A percentile compares a stretch with the other conserved stretches of the same genome.
Evolutionary conservation across 1,139 yeast genomes (phyloP).

Genomic region (Debaryomyces robertsiae): DNA sequence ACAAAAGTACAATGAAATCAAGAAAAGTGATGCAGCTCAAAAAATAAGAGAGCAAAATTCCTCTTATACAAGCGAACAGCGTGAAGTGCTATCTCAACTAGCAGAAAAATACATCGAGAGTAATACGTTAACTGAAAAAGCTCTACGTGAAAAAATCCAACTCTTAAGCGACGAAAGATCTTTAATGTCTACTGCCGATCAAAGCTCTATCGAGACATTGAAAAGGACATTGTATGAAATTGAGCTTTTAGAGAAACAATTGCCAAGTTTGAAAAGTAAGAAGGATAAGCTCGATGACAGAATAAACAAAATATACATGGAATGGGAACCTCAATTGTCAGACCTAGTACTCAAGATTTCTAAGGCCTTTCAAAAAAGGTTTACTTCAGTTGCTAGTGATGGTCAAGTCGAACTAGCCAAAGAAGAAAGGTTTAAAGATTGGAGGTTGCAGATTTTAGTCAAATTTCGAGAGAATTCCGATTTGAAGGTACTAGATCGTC

Average conservation of each 20-base stretch:
- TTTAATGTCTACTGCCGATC: conserved; percentile 42
- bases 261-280: conserved; percentile 37
- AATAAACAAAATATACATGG: conserved; percentile 40
- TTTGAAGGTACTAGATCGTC: conserved; percentile 72
- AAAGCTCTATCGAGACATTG: conserved; percentile 37
- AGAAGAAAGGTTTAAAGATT: conserved; percentile 60
- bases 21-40: conserved; percentile 47
- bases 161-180: conserved; percentile 43
- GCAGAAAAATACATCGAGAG: conserved; percentile 47
- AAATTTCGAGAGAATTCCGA: conserved; percentile 79
- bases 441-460: conserved; percentile 85
- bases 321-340: conserved; percentile 64
- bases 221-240: conserved; percentile 34
- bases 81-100: conserved; percentile 41
- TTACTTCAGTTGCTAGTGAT: conserved; percentile 77
- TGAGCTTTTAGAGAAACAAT: conserved; percentile 26
- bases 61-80: conserved; percentile 45
- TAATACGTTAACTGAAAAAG: conserved; percentile 43
- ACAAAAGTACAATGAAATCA: conserved; percentile 41
- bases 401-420: conserved; percentile 72
- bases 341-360: conserved; percentile 57
- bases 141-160: conserved; percentile 33
- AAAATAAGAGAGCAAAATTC: conserved; percentile 43
- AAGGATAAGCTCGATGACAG: conserved; percentile 30
- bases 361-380: conserved; percentile 62